Percentiles rank a stretch among this genome's conserved stretches.
Evolutionary conservation across 176 grass and related monocot species (phyloP).

Genomic region (Oryza coarctata): DNA sequence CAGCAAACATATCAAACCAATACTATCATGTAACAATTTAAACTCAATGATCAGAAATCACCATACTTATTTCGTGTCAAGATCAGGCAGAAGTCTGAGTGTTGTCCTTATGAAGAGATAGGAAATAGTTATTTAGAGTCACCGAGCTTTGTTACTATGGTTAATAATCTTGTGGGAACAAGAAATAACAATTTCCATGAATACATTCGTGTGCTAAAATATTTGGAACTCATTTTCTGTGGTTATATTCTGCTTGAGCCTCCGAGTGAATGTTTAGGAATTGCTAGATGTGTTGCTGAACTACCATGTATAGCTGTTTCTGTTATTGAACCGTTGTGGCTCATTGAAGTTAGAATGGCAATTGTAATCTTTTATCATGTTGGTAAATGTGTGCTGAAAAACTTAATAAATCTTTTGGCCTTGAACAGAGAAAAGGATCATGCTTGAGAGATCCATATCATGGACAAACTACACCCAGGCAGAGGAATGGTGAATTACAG

Average conservation of each 20-base stretch:
- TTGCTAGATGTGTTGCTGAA: slow-evolving; percentile 16
- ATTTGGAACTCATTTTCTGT: not conserved
- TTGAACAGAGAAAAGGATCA: slow-evolving; percentile 84
- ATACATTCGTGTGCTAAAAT: slow-evolving; percentile 1
- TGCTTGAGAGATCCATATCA: slow-evolving; percentile 54
- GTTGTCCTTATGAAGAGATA: slow-evolving; percentile 6
- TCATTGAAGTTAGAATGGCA: slow-evolving; percentile 8
- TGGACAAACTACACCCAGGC: slow-evolving; percentile 44
- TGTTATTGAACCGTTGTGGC: slow-evolving; percentile 2
- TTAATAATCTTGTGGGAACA: not conserved
- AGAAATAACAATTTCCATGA: not conserved
- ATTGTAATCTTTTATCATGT: slow-evolving; percentile 19
- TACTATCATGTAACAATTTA: not conserved
- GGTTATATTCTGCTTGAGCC: not conserved
- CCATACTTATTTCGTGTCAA: not conserved
- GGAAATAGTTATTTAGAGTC: not conserved
- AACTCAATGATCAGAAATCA: not conserved
- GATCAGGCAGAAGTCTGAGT: slow-evolving; percentile 7
- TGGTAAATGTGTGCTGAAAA: slow-evolving; percentile 21
- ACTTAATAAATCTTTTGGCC: slow-evolving; percentile 26
- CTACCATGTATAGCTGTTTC: slow-evolving; percentile 11
- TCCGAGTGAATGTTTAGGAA: not conserved
- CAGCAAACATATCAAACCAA: slow-evolving; percentile 5
- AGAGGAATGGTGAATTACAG: slow-evolving; percentile 71
- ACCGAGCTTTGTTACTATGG: not conserved